Evolutionary conservation across 768 basidiomycete genomes (phyloP).

Genomic region (Lentinula detonsa): DNA sequence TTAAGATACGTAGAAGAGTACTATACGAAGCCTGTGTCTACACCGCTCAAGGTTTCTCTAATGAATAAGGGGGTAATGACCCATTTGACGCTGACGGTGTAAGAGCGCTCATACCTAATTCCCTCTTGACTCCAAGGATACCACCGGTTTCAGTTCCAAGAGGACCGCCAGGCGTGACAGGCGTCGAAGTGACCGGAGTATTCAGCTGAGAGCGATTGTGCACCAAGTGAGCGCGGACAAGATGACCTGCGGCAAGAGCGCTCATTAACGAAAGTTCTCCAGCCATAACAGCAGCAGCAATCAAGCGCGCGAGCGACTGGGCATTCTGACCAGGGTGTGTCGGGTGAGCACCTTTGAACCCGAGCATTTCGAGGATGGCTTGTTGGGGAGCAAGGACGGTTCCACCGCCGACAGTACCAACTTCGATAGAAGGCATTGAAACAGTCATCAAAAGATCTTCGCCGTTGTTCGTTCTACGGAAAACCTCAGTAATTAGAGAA

Average conservation of each 20-base stretch:
- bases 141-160: constrained; percentile 10
- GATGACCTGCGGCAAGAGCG: constrained; percentile 91
- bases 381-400: constrained; percentile 89
- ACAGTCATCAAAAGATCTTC: constrained; percentile 89
- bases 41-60: constrained; percentile 8
- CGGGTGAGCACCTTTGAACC: constrained; percentile 83
- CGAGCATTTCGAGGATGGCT: constrained; percentile 90
- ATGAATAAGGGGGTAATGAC: constrained; percentile 37
- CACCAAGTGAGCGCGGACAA: constrained; percentile 88
- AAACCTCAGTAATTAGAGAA: not conserved
- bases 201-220: constrained; percentile 85
- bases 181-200: constrained; percentile 64
- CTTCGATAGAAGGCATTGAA: constrained; percentile 99
- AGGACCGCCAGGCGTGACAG: constrained; percentile 54
- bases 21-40: not conserved
- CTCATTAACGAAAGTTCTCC: constrained; percentile 90
- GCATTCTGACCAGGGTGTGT: constrained; percentile 87
- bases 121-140: constrained; percentile 2
- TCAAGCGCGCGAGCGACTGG: constrained; percentile 81
- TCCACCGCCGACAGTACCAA: constrained; percentile 96
- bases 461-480: constrained; percentile 71
- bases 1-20: not conserved
- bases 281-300: constrained; percentile 93
- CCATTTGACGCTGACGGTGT: constrained; percentile 31
- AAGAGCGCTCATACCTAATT: constrained; percentile 9